A percentile compares a stretch with the other conserved stretches of the same genome.
Conservation (phyloP, 768 basidiomycete species). For the Asterophora lycoperdoides region DNA sequence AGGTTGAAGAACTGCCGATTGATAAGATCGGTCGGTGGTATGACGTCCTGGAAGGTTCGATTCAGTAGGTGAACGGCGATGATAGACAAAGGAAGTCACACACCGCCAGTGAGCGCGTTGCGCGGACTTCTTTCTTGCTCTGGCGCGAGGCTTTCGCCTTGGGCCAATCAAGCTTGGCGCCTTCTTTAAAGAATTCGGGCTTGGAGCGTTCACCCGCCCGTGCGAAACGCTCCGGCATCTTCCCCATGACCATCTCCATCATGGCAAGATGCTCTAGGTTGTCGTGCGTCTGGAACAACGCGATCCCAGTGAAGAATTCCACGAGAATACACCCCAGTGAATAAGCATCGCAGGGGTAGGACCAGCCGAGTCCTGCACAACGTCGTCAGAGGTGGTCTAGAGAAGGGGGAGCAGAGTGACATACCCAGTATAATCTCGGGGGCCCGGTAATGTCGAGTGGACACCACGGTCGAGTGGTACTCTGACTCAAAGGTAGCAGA, state of each 20-base stretch:
- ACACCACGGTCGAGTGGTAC: constrained; percentile 97
- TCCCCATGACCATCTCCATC: constrained; percentile 99
- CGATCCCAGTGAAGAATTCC: constrained; percentile 96
- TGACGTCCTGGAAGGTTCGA: constrained; percentile 61
- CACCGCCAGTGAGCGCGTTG: constrained; percentile 75
- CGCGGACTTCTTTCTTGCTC: constrained; percentile 90
- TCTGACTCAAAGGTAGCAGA: constrained; percentile 97
- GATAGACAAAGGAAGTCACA: constrained; percentile 22
- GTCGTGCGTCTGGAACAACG: constrained; percentile 99
- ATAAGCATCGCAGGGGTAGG: constrained; percentile 97
- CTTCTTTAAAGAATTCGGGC: constrained; percentile 91
- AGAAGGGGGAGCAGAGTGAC: constrained; percentile 20
- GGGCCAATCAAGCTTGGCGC: constrained; percentile 85
- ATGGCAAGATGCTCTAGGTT: constrained; percentile 98
- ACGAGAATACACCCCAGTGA: constrained; percentile 98
- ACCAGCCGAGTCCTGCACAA: constrained; percentile 87
- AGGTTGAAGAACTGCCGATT: constrained; percentile 85
- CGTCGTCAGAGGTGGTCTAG: constrained; percentile 9
- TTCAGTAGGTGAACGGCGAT: constrained; percentile 9
- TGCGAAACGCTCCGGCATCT: constrained; percentile 87
- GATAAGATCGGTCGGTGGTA: constrained; percentile 66
- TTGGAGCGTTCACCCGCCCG: constrained; percentile 73
- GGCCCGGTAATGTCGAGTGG: constrained; percentile 96
- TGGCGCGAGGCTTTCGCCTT: constrained; percentile 83
- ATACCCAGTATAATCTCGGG: constrained; percentile 97